phyloP scores from a whole-genome alignment of 352 stramenopile species.

The Phytophthora rubi region DNA sequence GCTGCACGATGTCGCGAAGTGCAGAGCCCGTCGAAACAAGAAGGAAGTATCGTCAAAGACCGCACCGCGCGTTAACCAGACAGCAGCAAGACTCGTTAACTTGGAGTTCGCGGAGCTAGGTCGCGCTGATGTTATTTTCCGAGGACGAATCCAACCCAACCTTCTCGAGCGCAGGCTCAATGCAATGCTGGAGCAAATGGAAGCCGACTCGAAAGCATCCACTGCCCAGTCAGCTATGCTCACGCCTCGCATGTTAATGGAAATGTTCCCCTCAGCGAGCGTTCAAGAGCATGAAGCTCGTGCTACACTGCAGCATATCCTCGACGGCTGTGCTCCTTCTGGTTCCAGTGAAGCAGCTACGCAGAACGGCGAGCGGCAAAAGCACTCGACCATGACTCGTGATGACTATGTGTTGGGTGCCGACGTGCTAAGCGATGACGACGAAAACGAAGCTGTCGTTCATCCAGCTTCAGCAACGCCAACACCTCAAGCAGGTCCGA shows the following conservation, averaged over 20 bases:
- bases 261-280: conserved; percentile 27
- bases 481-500: conserved; percentile 5
- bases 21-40: conserved; percentile 4
- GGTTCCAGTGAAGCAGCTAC: background rate
- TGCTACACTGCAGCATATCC: conserved; percentile 33
- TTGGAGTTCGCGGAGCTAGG: conserved; percentile 11
- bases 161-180: conserved; percentile 19
- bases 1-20: conserved; percentile 14
- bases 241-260: conserved; percentile 21
- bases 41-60: conserved; percentile 18
- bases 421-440: background rate
- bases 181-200: conserved; percentile 19
- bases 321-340: conserved; percentile 12
- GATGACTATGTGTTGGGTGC: background rate
- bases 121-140: conserved; percentile 28
- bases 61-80: background rate
- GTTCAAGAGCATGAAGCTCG: conserved; percentile 35
- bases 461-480: conserved; percentile 5
- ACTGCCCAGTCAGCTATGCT: conserved; percentile 1
- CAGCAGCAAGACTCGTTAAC: background rate
- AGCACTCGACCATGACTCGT: background rate
- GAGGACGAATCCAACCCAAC: conserved; percentile 23
- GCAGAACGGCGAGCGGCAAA: background rate
- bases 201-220: background rate
- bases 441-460: conserved; percentile 2